Percentiles rank a stretch among this genome's conserved stretches.
These are phyloP conservation scores for Melastoma malabathricum DNA, from an alignment of 345 rosid genomes.

Conservation along the genomic window DNA sequence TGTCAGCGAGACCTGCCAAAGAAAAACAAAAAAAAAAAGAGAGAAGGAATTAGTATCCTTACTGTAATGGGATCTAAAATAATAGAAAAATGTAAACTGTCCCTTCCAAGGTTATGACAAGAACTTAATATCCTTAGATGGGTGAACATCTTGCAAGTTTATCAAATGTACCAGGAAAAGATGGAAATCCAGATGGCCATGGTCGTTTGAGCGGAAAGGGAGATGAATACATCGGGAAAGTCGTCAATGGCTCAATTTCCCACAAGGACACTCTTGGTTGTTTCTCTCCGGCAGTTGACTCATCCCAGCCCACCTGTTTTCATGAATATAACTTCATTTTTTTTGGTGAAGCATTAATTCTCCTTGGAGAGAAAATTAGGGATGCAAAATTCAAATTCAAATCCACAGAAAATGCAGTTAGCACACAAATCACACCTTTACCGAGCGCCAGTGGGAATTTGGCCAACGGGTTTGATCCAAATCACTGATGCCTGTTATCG, in stretches of 20 bases:
- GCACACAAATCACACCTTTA: slow-evolving; percentile 24
- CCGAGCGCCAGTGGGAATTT: slow-evolving; percentile 66
- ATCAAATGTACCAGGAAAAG: slow-evolving; percentile 21
- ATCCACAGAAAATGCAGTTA: neutral
- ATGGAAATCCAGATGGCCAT: slow-evolving; percentile 31
- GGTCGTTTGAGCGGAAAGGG: slow-evolving; percentile 34
- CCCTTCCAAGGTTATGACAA: no score
- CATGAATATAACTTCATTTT: neutral
- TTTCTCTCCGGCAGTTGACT: slow-evolving; percentile 41
- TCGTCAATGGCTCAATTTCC: slow-evolving; percentile 42
- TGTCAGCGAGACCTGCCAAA: slow-evolving; percentile 17
- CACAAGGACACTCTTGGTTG: slow-evolving; percentile 45
- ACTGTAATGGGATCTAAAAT: neutral
- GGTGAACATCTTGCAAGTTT: neutral
- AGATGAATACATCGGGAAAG: slow-evolving; percentile 39
- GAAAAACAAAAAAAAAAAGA: slow-evolving; percentile 3
- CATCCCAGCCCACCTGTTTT: slow-evolving; percentile 44
- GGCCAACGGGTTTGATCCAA: slow-evolving; percentile 60
- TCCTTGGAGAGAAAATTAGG: neutral
- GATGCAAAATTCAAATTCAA: neutral
- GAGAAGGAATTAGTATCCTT: neutral
- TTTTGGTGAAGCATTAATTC: neutral
- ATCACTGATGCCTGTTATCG: slow-evolving; percentile 63
- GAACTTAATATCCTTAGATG: no score
- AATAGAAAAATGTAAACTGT: no score